phyloP scores from a whole-genome alignment of 148 eudicot genomes.

The Vaccinium vitisidaea region DNA sequence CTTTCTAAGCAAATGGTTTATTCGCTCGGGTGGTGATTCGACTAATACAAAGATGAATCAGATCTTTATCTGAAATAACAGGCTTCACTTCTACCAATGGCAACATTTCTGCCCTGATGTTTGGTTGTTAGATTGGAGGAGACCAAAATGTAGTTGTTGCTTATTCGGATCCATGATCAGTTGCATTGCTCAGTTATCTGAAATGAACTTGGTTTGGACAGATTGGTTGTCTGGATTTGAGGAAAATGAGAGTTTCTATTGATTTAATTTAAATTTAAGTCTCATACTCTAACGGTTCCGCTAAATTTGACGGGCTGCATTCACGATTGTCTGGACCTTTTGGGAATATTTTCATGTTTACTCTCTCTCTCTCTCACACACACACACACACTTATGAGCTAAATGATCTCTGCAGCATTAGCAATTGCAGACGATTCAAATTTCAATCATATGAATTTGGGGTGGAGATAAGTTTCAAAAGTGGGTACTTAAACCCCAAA shows the following conservation, averaged over 20 bases:
- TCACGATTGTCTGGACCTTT: background rate
- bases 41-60: background rate
- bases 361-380: background rate
- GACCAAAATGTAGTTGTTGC: background rate
- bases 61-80: conserved; percentile 6
- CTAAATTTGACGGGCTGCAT: background rate
- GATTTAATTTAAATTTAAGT: conserved; percentile 1
- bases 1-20: conserved; percentile 74
- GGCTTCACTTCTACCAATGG: background rate
- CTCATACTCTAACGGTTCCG: background rate
- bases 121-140: background rate
- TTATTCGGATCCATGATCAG: background rate
- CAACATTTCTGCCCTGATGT: conserved; percentile 7
- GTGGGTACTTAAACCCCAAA: no score
- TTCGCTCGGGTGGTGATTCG: conserved; percentile 44
- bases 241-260: background rate
- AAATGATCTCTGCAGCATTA: no score
- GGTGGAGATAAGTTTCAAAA: background rate
- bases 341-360: background rate
- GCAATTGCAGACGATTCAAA: background rate
- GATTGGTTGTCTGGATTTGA: background rate
- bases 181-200: background rate
- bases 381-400: background rate
- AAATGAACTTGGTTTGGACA: background rate
- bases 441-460: background rate